Evolutionary conservation across 345 rosid species (phyloP), one percentile per base, ranked within the genome.

Genomic region (Litchi chinensis): DNA sequence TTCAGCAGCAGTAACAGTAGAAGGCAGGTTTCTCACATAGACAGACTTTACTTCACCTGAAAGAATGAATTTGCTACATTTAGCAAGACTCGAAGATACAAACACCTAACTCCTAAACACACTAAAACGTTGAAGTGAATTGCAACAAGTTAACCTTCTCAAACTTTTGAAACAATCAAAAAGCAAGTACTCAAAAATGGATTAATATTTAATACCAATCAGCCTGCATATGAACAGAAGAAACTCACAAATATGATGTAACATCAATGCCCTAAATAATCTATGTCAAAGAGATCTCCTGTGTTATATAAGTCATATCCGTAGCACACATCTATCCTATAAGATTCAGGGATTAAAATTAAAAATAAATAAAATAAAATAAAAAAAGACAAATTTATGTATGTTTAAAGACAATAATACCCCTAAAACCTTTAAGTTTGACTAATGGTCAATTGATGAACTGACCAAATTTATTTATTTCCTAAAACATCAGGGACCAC

Each of bases 11-110:
- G 92, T 87, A 77, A 96, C 86, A 81, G 84, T 76, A 24, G 97
- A 91, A 10, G 99, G 97, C 90, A 96, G 87, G 87, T 96, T 96
- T 82, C 98, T 88, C 78, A 96, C 99, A 56, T 95, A 95, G 57
- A 96, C 97, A 40, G 99, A 96, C 87, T 92, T 96, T 74, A 82
- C 84, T 79, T 91, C 96, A 84, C 94, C 98, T 94, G 91, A 57
- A 87, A 79, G 73, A 66, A 79, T 8, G 57, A 68, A 74, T 41
- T 64, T 79, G 70, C 73, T 77, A 81, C 60, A 76, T 87, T 77
- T 77, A 86, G 73, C 24, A 44, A 4, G 1, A 56, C 3, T n/a
- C 43, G 41, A 37, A 44, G 50, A 41, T 65, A 46, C 26, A 39
- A 63, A 78, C 18, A 56, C 9, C 39, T 40, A 48, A 70, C 19